Evolutionary conservation across 208 protist species (phyloP).

Genomic region (Endotrypanum monterogeii): DNA sequence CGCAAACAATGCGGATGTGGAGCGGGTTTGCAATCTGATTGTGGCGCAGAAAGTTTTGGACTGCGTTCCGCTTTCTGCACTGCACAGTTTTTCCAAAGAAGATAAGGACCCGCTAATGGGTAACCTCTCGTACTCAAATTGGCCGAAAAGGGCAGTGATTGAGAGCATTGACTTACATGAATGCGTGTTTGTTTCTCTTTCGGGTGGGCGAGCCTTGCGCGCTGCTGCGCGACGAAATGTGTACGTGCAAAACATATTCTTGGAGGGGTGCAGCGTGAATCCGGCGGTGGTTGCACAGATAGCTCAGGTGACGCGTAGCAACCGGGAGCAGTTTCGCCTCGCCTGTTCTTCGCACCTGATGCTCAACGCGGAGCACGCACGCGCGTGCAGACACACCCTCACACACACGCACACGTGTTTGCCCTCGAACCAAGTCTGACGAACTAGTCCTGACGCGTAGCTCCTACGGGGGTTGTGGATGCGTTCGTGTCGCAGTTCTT

Average conservation of each 20-base stretch:
- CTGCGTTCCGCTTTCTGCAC: slow-evolving; percentile 8
- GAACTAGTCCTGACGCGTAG: neutral
- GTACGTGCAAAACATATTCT: slow-evolving; percentile 37
- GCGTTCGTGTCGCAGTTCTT: neutral
- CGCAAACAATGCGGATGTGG: slow-evolving; percentile 29
- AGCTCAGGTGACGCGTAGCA: slow-evolving; percentile 20
- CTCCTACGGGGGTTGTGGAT: neutral
- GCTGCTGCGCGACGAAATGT: slow-evolving; percentile 35
- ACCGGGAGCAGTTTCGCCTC: slow-evolving; percentile 24
- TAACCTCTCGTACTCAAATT: slow-evolving; percentile 17
- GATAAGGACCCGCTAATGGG: slow-evolving; percentile 7
- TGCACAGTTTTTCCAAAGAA: neutral
- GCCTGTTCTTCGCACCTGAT: neutral
- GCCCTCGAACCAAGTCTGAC: neutral
- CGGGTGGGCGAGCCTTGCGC: slow-evolving; percentile 41
- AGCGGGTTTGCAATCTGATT: slow-evolving; percentile 20
- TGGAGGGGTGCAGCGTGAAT: slow-evolving; percentile 49
- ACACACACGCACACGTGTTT: neutral
- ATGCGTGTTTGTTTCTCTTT: slow-evolving; percentile 35
- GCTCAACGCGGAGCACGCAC: neutral
- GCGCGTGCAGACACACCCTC: neutral
- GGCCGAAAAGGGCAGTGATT: slow-evolving; percentile 30
- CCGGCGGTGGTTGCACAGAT: slow-evolving; percentile 37
- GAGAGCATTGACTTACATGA: slow-evolving; percentile 30
- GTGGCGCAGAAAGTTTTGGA: slow-evolving; percentile 18